Evolutionary conservation across 2,329 filamentous ascomycete genomes (phyloP).

Genomic region (Monilinia fructicola): DNA sequence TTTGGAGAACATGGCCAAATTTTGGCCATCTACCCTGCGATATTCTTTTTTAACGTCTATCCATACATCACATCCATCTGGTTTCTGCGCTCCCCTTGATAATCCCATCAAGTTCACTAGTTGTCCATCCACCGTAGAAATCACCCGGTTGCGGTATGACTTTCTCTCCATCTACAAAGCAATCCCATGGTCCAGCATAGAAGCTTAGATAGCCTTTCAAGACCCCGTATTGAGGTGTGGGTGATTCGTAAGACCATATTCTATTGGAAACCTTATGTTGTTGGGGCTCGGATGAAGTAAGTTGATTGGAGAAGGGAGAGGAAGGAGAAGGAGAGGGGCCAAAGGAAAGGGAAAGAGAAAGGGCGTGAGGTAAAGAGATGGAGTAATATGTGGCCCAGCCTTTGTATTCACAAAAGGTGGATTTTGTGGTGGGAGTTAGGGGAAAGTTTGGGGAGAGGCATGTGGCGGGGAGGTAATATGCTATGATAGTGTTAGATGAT

Average conservation of each 20-base stretch:
- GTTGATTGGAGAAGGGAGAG: neutral
- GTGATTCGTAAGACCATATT: slow-evolving; percentile 59
- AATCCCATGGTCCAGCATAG: slow-evolving; percentile 62
- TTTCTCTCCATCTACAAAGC: slow-evolving; percentile 60
- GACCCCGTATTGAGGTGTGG: slow-evolving; percentile 51
- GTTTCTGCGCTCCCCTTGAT: slow-evolving; percentile 46
- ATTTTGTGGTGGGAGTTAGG: slow-evolving; percentile 47
- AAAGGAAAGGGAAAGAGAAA: slow-evolving; percentile 24
- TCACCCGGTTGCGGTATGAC: slow-evolving; percentile 60
- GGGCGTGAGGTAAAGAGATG: slow-evolving; percentile 44
- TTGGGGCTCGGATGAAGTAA: slow-evolving; percentile 16
- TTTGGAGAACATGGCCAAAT: neutral
- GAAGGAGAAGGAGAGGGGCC: slow-evolving; percentile 25
- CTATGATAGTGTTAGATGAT: slow-evolving; percentile 39
- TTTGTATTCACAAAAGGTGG: slow-evolving; percentile 60
- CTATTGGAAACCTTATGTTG: slow-evolving; percentile 48
- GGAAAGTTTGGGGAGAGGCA: slow-evolving; percentile 47
- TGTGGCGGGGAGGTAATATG: slow-evolving; percentile 59
- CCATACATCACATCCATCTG: slow-evolving; percentile 30
- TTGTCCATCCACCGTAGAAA: slow-evolving; percentile 66
- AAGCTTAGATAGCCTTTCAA: slow-evolving; percentile 59
- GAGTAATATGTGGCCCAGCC: slow-evolving; percentile 59
- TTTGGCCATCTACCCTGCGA: neutral
- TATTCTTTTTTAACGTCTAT: neutral
- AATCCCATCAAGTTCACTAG: slow-evolving; percentile 56